These are phyloP conservation scores for Chaetomium sp. DNA, from an alignment of 2,329 filamentous ascomycete species.

Conservation along the genomic window DNA sequence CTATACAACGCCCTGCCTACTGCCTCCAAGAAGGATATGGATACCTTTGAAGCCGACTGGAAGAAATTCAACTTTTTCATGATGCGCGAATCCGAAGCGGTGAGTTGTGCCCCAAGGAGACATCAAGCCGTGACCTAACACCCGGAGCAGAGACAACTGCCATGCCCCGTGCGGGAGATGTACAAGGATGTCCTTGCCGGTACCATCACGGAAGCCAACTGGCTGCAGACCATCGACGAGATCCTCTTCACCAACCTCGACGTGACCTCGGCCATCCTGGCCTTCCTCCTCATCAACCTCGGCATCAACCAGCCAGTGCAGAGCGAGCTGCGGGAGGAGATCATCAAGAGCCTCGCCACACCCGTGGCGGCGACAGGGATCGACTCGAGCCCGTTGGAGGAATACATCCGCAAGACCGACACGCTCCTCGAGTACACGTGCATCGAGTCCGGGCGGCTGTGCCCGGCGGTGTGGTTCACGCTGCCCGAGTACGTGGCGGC, in stretches of 20 bases:
- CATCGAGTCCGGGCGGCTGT: background rate
- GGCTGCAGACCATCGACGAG: background rate
- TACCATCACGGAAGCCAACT: background rate
- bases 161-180: background rate
- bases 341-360: background rate
- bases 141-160: background rate
- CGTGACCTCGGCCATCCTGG: background rate
- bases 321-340: background rate
- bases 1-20: background rate
- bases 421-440: background rate
- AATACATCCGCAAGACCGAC: conserved; percentile 1
- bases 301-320: background rate
- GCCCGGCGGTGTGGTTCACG: background rate
- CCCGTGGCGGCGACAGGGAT: background rate
- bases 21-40: background rate
- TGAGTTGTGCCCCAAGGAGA: background rate
- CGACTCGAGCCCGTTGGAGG: background rate
- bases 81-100: background rate
- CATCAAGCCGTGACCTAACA: background rate
- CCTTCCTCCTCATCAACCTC: conserved; percentile 2
- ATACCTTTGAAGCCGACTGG: background rate
- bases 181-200: background rate
- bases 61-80: background rate
- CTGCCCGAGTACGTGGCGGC: background rate
- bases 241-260: conserved; percentile 1